Base-by-base conservation (phyloP, 78 protist species). In the Guillardia theta region DNA sequence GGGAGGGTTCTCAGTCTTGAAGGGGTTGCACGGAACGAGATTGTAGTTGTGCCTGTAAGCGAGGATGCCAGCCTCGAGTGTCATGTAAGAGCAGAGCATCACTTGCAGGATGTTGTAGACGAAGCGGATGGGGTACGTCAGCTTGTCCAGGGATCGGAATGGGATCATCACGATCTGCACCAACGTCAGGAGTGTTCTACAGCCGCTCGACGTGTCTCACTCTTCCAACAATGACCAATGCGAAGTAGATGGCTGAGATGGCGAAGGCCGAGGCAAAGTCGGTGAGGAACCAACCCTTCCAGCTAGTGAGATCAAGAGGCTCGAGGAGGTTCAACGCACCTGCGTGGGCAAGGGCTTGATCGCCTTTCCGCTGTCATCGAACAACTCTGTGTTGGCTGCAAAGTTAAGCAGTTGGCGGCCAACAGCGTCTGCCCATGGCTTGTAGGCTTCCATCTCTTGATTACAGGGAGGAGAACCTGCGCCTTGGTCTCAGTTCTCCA, bases 11-110 rank as follows among this genome's bases (percentile, higher is more conserved):
- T 33, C 36, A 6, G 10, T 22, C 46, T 44, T 19, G 46, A 90
- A 90, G 1, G 46, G 48, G n/a, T 50, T 58, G 77, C 93, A 90
- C 12, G 93, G 93, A 21, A 27, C 12, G 12, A 48, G 64, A 6
- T 54, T 10, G 33, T 58, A 58, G 22, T 39, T 12, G 64, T 90
- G 18, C 46, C 93, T 21, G 77, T 90, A 90, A 22, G 64, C 77
- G 10, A 90, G 4, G 33, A 90, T 30, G 6, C 64, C 64, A 0
- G 93, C 93, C 46, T 90, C 93, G 18, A 90, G 27, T 33, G 93
- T 90, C 93, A 90, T 90, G 64, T 90, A 90, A 10, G 87, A 19
- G 77, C 93, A 90, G n/a, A 90, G 33, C 44, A 15, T 27, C n/a
- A 90, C 93, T 45, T 90, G 93, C 22, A 44, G 4, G n/a, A 90